Conservation (phyloP, 371 early-diverging fungal genomes). For the Parasitella parasitica region DNA sequence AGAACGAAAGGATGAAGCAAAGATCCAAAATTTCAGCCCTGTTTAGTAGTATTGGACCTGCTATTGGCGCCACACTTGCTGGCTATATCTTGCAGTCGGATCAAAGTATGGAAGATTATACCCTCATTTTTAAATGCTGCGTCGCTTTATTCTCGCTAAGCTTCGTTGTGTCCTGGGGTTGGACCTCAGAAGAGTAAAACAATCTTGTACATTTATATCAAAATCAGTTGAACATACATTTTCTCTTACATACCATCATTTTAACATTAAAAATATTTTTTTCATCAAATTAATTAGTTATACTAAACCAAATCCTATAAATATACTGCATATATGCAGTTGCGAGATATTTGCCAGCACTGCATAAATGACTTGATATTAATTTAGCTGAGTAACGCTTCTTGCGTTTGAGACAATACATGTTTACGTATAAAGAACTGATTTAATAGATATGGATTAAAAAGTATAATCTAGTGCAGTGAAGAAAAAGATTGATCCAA, state of each 20-base stretch:
- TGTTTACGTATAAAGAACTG: too few species aligned
- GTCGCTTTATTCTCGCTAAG: slow-evolving; percentile 32
- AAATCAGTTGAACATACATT: neutral
- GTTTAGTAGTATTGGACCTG: slow-evolving; percentile 38
- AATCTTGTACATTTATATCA: neutral
- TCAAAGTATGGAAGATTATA: slow-evolving; percentile 19
- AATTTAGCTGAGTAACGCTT: too few species aligned
- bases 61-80: slow-evolving; percentile 27
- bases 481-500: too few species aligned
- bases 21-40: slow-evolving; percentile 29
- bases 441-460: too few species aligned
- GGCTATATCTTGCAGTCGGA: slow-evolving; percentile 22
- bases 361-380: too few species aligned
- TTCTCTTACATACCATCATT: neutral
- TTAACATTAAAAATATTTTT: too few species aligned
- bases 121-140: slow-evolving; percentile 22
- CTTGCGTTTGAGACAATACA: too few species aligned
- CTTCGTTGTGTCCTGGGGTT: slow-evolving; percentile 47
- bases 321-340: too few species aligned
- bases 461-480: too few species aligned
- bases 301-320: too few species aligned
- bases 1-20: slow-evolving; percentile 32
- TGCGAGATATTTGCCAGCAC: too few species aligned
- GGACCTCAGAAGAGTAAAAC: slow-evolving; percentile 29
- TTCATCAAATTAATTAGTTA: too few species aligned